Base-by-base conservation (phyloP, 129 eudicot species). In the Flaveria linearis region DNA sequence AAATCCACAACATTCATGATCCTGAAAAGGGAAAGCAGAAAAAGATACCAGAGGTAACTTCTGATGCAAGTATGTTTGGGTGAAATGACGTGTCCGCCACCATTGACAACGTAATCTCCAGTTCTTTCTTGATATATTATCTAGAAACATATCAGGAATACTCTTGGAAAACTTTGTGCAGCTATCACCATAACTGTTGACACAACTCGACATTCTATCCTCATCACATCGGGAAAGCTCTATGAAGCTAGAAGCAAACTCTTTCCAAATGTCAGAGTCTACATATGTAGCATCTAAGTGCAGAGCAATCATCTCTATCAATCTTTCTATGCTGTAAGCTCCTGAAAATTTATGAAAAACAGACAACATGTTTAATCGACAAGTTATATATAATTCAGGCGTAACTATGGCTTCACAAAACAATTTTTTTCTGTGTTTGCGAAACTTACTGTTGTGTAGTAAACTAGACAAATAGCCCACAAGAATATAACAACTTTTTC, bases 21-120 rank as follows among this genome's bases (percentile, higher is more conserved):
- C 22, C 20, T 33, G 2, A 63, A 76, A 30, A 71, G 1, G 41
- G 20, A 9, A 23, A 36, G 1, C 9, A 46, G 5, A 13, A 47
- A 70, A 71, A 41, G 2, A 25, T 87, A 94, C 98, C 98, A 68
- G 90, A 72, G 36, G 84, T 76, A 63, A 89, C 58, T 76, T 94
- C 98, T 71, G 96, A 91, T 16, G 76, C 62, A 46, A 94, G 90
- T 46, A 69, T 82, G 74, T 77, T 50, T 51, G 85, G 78, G 86
- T 80, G 73, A 88, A 94, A 80, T 91, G 93, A 74, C 96, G 97
- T 18, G 82, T 84, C 80, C 73, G 70, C 98, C 98, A 94, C 96
- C 97, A 91, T 80, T 78, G 80, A 81, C 90, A 85, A 77, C 97
- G 96, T 4, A 87, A 33, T 70, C 77, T 83, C 97, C 98, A 94